A percentile compares a stretch with the other conserved stretches of the same genome.
These are phyloP conservation scores for Chlorella sp. DNA, from an alignment of 139 green algal genomes.

Conservation along the genomic window DNA sequence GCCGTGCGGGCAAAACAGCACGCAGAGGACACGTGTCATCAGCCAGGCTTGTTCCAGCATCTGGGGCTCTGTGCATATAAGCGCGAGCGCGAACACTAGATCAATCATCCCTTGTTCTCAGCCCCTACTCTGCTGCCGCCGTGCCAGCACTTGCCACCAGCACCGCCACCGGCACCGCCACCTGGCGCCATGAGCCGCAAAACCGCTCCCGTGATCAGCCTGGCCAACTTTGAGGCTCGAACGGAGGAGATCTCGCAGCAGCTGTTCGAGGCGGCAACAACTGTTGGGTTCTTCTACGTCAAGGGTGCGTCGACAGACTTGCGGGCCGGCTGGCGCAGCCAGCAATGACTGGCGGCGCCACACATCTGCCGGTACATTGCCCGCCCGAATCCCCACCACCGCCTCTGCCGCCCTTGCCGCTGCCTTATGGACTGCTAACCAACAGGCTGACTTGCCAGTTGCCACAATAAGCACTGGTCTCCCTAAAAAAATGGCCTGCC, in stretches of 20 bases:
- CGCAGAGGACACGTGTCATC: too few species aligned
- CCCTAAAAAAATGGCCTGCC: not conserved
- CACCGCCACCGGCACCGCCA: not conserved
- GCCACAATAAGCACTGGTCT: not conserved
- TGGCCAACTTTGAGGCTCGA: constrained; percentile 30
- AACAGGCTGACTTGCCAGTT: not conserved
- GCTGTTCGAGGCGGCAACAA: constrained; percentile 8
- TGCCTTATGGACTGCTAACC: not conserved
- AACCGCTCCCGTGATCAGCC: not conserved
- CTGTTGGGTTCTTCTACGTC: constrained; percentile 48
- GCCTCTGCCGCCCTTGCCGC: not conserved
- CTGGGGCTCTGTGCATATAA: too few species aligned
- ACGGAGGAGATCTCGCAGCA: constrained; percentile 44
- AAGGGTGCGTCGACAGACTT: not conserved
- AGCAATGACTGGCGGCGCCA: too few species aligned
- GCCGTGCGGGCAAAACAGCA: too few species aligned
- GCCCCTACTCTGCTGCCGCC: too few species aligned
- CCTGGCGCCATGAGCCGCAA: not conserved
- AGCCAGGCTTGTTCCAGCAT: too few species aligned
- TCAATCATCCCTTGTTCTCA: not conserved
- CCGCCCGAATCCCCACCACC: not conserved
- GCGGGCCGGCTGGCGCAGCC: not conserved
- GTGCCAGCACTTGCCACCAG: too few species aligned
- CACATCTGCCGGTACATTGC: too few species aligned
- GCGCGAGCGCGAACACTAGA: too few species aligned